A percentile compares a stretch with the other conserved stretches of the same genome.
Evolutionary conservation across 805 yeast genomes (phyloP).

Genomic region (Zygoascus tannicola): DNA sequence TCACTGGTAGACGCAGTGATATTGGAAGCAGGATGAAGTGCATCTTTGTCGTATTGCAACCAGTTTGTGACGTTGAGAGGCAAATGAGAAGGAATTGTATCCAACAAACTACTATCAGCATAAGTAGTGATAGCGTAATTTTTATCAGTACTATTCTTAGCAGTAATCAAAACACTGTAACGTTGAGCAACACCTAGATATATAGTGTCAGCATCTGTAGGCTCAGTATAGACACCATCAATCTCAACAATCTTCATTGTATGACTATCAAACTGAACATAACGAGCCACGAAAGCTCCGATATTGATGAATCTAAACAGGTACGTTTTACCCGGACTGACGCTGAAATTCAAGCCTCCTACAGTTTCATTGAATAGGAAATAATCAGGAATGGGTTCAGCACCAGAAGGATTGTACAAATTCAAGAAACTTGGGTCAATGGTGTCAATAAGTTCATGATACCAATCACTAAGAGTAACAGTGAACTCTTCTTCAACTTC

Average conservation of each 20-base stretch:
- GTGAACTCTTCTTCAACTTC: conserved; percentile 73
- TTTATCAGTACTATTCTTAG: conserved; percentile 49
- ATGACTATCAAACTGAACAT: conserved; percentile 82
- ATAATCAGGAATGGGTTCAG: conserved; percentile 90
- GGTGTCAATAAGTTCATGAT: conserved; percentile 55
- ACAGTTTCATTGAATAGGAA: conserved; percentile 70
- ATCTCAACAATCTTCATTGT: conserved; percentile 78
- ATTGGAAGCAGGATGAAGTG: conserved; percentile 36
- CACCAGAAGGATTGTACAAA: conserved; percentile 88
- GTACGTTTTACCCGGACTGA: conserved; percentile 80
- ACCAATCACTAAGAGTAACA: conserved; percentile 77
- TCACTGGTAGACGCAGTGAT: conserved; percentile 34
- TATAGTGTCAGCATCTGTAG: conserved; percentile 55
- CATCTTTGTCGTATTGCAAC: conserved; percentile 47
- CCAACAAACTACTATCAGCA: conserved; percentile 78
- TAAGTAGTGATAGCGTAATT: conserved; percentile 79
- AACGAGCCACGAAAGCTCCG: conserved; percentile 90
- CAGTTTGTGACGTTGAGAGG: conserved; percentile 65
- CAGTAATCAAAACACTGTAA: conserved; percentile 66
- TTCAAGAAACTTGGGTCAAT: conserved; percentile 47
- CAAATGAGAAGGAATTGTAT: conserved; percentile 56
- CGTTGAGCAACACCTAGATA: conserved; percentile 91
- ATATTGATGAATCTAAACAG: conserved; percentile 68
- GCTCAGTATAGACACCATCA: conserved; percentile 83
- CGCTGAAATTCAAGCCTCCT: conserved; percentile 39